phyloP scores from a whole-genome alignment of 2,329 filamentous ascomycete genomes.

The Raffaelea ambrosiae region DNA sequence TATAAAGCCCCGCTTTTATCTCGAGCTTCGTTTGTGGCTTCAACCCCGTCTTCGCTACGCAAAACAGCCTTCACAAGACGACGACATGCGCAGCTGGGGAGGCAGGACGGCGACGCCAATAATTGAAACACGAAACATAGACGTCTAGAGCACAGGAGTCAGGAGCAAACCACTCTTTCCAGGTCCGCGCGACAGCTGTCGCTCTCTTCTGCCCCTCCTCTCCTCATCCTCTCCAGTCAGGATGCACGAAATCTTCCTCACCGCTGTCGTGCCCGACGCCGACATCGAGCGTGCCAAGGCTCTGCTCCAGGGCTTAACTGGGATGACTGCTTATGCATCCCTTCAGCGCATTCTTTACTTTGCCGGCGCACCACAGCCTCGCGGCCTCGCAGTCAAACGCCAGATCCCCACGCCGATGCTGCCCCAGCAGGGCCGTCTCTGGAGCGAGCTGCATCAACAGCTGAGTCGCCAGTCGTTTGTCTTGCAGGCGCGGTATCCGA shows the following conservation, averaged over 20 bases:
- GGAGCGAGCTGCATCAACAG: constrained; percentile 47
- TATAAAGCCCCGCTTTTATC: too few species aligned
- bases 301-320: constrained; percentile 48
- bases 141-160: too few species aligned
- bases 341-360: constrained; percentile 46
- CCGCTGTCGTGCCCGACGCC: constrained; percentile 43
- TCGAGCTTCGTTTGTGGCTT: too few species aligned
- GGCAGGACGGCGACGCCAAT: too few species aligned
- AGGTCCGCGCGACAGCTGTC: too few species aligned
- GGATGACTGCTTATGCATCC: constrained; percentile 42
- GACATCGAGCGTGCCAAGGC: constrained; percentile 41
- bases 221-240: background rate
- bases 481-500: constrained; percentile 45
- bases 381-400: constrained; percentile 33
- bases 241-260: constrained; percentile 55
- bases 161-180: too few species aligned
- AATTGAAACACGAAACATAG: too few species aligned
- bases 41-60: too few species aligned
- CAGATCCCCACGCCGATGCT: constrained; percentile 23
- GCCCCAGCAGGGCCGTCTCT: constrained; percentile 24
- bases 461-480: constrained; percentile 49
- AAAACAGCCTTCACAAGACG: too few species aligned
- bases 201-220: too few species aligned
- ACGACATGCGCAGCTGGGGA: too few species aligned
- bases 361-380: constrained; percentile 34